Evolutionary conservation across 164 flowering plant genomes (phyloP).

Genomic region (Taxillus chinensis): DNA sequence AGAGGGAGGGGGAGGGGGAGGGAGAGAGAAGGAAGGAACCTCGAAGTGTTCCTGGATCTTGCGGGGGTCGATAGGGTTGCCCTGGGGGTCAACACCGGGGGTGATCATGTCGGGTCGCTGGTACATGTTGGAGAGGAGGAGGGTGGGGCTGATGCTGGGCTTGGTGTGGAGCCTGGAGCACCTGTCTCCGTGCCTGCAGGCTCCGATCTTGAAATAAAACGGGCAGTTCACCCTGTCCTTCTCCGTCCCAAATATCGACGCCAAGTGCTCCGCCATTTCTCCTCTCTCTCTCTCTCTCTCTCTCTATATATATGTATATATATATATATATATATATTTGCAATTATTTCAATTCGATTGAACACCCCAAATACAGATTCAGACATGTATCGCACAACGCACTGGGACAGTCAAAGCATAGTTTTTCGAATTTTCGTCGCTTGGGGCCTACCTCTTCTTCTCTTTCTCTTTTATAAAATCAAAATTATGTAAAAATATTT

Average conservation of each 20-base stretch:
- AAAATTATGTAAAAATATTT: too few species aligned
- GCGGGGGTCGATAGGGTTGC: neutral
- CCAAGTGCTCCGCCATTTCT: slow-evolving; percentile 3
- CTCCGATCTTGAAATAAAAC: slow-evolving; percentile 1
- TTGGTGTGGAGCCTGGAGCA: slow-evolving; percentile 1
- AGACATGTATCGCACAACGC: neutral
- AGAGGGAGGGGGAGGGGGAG: slow-evolving; percentile 1
- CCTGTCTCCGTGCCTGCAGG: slow-evolving; percentile 1
- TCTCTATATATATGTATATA: too few species aligned
- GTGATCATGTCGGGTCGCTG: neutral
- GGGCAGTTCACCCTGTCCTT: slow-evolving; percentile 6
- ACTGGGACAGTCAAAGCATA: too few species aligned
- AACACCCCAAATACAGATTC: too few species aligned
- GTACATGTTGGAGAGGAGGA: neutral
- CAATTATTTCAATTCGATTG: too few species aligned
- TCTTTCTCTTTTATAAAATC: too few species aligned
- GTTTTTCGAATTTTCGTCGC: too few species aligned
- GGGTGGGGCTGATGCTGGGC: neutral
- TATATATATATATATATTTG: too few species aligned
- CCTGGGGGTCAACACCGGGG: neutral
- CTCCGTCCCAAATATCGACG: slow-evolving; percentile 1
- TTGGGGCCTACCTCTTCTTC: too few species aligned
- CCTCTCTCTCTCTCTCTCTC: neutral
- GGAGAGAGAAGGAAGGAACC: neutral
- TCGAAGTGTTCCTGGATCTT: neutral